Percentiles rank a stretch among this genome's conserved stretches.
These are phyloP conservation scores for Candida cerambycidarum DNA, from an alignment of 805 yeast genomes.

Conservation along the genomic window DNA sequence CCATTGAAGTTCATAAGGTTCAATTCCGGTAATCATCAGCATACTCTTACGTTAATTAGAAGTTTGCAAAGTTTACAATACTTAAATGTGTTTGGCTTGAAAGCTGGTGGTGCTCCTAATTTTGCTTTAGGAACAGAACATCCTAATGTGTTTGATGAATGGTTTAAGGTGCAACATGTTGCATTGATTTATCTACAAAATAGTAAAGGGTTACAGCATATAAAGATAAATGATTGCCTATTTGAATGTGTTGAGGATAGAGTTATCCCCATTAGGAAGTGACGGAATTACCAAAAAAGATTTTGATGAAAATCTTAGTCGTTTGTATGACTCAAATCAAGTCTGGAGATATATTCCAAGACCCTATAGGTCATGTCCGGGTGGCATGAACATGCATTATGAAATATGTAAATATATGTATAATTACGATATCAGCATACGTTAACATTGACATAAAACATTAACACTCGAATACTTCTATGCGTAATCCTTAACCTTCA, in stretches of 20 bases:
- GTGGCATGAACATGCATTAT: too few species aligned
- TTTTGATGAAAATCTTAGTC: too few species aligned
- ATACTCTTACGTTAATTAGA: constrained; percentile 22
- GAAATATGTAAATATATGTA: too few species aligned
- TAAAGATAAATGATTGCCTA: constrained; percentile 50
- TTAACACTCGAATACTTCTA: too few species aligned
- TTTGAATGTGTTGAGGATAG: constrained; percentile 37
- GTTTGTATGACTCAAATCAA: too few species aligned
- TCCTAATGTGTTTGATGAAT: constrained; percentile 55
- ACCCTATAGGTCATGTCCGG: too few species aligned
- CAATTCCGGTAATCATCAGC: constrained; percentile 26
- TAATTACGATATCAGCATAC: too few species aligned
- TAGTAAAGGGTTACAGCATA: constrained; percentile 33
- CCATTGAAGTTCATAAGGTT: constrained; percentile 40
- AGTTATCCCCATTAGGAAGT: constrained; percentile 11
- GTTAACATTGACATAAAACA: too few species aligned
- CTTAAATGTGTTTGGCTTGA: constrained; percentile 49
- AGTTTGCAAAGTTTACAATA: constrained; percentile 25
- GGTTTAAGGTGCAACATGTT: constrained; percentile 56
- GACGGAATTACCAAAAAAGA: neutral
- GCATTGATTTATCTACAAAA: constrained; percentile 40
- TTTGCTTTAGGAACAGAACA: constrained; percentile 54
- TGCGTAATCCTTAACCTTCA: too few species aligned
- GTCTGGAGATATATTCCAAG: too few species aligned
- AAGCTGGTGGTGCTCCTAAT: constrained; percentile 54